These are phyloP conservation scores for Podospora pseudopauciseta DNA, from an alignment of 495 filamentous ascomycete genomes.

Conservation along the genomic window DNA sequence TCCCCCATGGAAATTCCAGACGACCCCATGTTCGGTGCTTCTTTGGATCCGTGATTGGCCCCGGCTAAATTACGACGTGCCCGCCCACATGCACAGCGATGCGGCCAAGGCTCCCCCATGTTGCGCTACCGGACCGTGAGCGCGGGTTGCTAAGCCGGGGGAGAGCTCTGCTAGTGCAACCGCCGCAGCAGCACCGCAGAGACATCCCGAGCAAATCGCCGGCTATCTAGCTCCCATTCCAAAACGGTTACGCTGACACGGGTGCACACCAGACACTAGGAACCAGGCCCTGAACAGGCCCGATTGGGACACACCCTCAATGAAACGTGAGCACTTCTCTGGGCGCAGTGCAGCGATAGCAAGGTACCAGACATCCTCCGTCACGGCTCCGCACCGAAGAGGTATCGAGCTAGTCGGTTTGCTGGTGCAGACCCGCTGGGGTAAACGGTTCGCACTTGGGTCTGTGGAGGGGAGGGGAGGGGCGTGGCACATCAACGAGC, in stretches of 20 bases:
- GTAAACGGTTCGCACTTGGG: neutral
- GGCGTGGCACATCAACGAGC: neutral
- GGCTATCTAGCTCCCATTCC: conserved; percentile 12
- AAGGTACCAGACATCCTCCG: conserved; percentile 18
- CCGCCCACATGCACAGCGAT: conserved; percentile 19
- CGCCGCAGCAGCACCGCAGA: neutral
- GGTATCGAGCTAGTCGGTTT: conserved; percentile 20
- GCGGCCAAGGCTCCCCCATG: conserved; percentile 19
- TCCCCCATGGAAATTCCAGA: neutral
- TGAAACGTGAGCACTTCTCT: conserved; percentile 29
- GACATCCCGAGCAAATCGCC: conserved; percentile 16
- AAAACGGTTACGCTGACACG: neutral
- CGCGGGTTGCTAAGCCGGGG: neutral
- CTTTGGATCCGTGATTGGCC: conserved; percentile 30
- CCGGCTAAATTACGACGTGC: conserved; percentile 40
- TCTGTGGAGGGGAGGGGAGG: conserved; percentile 9
- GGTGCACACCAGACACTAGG: conserved; percentile 12
- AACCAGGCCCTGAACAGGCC: conserved; percentile 33
- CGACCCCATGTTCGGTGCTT: conserved; percentile 30
- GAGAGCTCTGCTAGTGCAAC: neutral
- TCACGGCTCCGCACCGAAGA: neutral
- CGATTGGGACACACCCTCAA: conserved; percentile 31
- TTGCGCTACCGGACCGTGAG: conserved; percentile 11
- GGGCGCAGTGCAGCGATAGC: conserved; percentile 19
- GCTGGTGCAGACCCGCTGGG: neutral